Evolutionary conservation across 257 asterid genomes (phyloP).

Genomic region (Catharanthus roseus): DNA sequence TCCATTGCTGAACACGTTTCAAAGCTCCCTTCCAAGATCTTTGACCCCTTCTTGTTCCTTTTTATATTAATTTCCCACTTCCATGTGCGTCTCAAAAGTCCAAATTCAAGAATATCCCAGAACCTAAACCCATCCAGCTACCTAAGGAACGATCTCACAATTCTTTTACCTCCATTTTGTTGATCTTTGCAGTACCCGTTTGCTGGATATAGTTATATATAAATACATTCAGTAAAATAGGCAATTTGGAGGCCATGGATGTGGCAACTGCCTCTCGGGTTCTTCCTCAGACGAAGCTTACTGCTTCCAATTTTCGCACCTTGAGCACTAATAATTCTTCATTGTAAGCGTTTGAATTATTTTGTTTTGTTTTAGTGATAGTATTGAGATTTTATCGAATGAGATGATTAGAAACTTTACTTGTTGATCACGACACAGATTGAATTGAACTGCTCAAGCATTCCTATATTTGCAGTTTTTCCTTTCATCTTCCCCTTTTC

Average conservation of each 20-base stretch:
- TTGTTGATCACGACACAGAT: neutral
- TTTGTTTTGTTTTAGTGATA: constrained; percentile 2
- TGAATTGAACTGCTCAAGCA: neutral
- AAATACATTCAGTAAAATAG: neutral
- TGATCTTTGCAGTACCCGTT: neutral
- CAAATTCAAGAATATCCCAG: neutral
- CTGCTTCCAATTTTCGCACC: constrained; percentile 16
- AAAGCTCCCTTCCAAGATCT: neutral
- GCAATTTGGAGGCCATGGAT: constrained; percentile 40
- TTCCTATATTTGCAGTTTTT: neutral
- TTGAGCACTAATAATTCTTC: constrained; percentile 27
- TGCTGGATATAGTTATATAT: neutral
- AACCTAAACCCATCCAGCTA: neutral
- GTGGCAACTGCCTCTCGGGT: constrained; percentile 44
- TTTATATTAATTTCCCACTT: neutral
- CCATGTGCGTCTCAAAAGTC: neutral
- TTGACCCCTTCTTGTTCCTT: neutral
- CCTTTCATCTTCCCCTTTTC: neutral
- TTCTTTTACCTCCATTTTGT: neutral
- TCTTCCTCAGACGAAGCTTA: constrained; percentile 26
- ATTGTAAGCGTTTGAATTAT: constrained; percentile 35
- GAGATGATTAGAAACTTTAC: neutral
- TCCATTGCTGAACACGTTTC: neutral
- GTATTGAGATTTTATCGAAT: neutral
- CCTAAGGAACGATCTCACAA: neutral